These are phyloP conservation scores for Coniochaeta sp. DNA, from an alignment of 2,329 filamentous ascomycete species.

Conservation along the genomic window DNA sequence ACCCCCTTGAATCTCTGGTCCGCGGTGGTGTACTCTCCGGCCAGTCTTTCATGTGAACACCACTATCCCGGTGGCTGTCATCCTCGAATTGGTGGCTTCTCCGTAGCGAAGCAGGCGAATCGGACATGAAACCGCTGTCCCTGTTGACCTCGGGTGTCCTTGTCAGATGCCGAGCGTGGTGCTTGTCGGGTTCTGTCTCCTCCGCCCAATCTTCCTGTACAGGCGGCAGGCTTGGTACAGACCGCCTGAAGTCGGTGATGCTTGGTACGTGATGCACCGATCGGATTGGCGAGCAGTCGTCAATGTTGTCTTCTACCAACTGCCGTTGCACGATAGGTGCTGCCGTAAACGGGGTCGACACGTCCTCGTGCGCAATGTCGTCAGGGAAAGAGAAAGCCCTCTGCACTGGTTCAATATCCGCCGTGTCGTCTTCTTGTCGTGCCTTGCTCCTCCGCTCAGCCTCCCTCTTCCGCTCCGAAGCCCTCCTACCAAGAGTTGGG, in stretches of 20 bases:
- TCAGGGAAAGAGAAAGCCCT: constrained; percentile 20
- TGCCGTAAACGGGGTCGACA: constrained; percentile 12
- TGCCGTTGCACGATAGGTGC: neutral
- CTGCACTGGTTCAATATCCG: constrained; percentile 14
- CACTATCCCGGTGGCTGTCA: constrained; percentile 44
- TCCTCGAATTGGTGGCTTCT: constrained; percentile 25
- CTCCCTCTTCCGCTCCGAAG: neutral
- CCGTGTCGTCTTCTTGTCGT: neutral
- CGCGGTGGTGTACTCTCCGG: constrained; percentile 18
- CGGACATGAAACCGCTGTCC: constrained; percentile 42
- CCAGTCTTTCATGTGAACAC: constrained; percentile 46
- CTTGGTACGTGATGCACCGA: constrained; percentile 12
- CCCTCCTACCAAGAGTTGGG: neutral
- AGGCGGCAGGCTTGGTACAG: constrained; percentile 38
- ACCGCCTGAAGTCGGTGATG: constrained; percentile 32
- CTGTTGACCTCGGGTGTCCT: constrained; percentile 31
- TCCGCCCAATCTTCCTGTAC: constrained; percentile 46
- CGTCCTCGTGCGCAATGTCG: constrained; percentile 20
- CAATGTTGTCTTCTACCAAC: constrained; percentile 4
- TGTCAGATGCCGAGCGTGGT: constrained; percentile 12
- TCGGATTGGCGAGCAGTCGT: constrained; percentile 9
- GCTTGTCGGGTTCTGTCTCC: constrained; percentile 28
- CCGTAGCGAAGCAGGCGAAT: constrained; percentile 32
- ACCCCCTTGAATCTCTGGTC: neutral
- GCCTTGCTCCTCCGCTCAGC: neutral